Evolutionary conservation across 306 rosid species (phyloP).

Genomic region (Lagenaria siceraria): DNA sequence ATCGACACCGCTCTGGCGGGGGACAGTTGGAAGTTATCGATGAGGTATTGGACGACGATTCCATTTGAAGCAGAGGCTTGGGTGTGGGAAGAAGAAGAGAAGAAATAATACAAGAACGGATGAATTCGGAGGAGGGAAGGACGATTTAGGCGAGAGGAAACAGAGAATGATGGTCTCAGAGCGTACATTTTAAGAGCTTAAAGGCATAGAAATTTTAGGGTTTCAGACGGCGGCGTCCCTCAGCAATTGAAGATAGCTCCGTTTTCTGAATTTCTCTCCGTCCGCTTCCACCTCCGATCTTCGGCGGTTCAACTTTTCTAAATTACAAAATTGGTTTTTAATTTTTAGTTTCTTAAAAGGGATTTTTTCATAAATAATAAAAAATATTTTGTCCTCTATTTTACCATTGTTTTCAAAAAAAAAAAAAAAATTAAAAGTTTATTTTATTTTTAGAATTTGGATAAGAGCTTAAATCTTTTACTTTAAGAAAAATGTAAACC

Average conservation of each 20-base stretch:
- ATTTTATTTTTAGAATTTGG: no score
- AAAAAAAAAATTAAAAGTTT: no score
- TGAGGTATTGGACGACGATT: constrained; percentile 12
- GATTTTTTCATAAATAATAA: no score
- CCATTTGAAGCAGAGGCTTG: constrained; percentile 1
- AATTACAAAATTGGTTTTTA: no score
- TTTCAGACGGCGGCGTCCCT: not conserved
- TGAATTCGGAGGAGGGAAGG: not conserved
- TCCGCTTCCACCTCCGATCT: not conserved
- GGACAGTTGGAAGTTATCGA: constrained; percentile 21
- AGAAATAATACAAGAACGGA: constrained; percentile 3
- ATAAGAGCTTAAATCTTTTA: no score
- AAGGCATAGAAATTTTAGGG: not conserved
- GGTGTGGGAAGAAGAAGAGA: constrained; percentile 18
- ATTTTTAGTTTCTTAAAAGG: no score
- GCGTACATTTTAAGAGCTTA: constrained; percentile 10
- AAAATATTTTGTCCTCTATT: no score
- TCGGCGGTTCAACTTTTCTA: not conserved
- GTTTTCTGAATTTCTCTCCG: not conserved
- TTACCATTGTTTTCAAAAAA: no score
- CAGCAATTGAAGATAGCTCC: not conserved
- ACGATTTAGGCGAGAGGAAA: not conserved
- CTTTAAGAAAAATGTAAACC: no score
- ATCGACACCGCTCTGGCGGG: constrained; percentile 12
- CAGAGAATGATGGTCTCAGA: not conserved